Base-by-base conservation (phyloP, 768 basidiomycete species). In the Pleurotus giganteus region DNA sequence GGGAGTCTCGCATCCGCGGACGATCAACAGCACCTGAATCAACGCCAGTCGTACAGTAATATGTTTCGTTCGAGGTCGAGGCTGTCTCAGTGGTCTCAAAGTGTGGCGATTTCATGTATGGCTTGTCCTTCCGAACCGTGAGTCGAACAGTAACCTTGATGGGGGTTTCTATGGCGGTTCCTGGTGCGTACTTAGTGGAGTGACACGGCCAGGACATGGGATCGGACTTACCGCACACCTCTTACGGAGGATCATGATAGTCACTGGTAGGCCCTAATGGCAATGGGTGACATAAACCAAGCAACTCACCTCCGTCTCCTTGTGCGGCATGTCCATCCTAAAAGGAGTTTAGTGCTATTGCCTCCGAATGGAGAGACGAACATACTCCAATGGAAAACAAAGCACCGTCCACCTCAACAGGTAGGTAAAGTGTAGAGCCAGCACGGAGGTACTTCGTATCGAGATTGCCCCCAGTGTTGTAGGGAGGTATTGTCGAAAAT, bases 241-340 rank as follows among this genome's bases (percentile, higher is more conserved):
- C 83, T 85, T 58, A 31, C 28, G 23, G n/a, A 24, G 7, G 44
- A 36, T n/a, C n/a, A n/a, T 17, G 39, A 27, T 26, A 27, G 12
- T 27, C 26, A 47, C 2, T 41, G 13, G 13, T 34, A 42, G 12
- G 19, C 12, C 28, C 36, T 15, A 6, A 4, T 12, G 31, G 15
- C 27, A 24, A 37, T 27, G 23, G 15, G 13, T 2, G 17, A 19
- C 21, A 6, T 11, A n/a, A n/a, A 34, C 0, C 7, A 21, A 45
- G 21, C 26, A 29, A 65, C 78, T 55, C 54, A 81, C 83, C 84
- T 65, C 84, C 84, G 61, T 85, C 84, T 5, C 84, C 84, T 67
- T 85, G 84, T 8, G 79, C 82, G 3, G 83, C 84, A 64, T 85
- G 84, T 4, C 84, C 84, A 56, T 86, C 84, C 83, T 84, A 44